Conservation (phyloP, 139 green algal species). For the Picochlorum sp. region DNA sequence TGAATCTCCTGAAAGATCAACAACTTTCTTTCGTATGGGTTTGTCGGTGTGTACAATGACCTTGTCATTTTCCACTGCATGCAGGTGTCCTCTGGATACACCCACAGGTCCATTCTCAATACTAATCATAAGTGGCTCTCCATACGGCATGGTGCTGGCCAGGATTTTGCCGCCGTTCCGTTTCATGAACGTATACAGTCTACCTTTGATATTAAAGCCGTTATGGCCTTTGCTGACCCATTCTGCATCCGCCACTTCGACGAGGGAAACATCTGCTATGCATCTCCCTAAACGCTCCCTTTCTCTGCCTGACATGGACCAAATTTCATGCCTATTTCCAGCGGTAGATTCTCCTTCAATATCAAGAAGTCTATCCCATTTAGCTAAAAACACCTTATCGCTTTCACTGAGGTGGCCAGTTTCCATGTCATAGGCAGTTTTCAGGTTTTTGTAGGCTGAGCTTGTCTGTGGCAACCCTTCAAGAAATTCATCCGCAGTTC, state of each 20-base stretch:
- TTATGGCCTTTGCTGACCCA: not conserved
- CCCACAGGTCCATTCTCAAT: slow-evolving; percentile 48
- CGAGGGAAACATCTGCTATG: slow-evolving; percentile 28
- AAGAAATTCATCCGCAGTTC: slow-evolving; percentile 17
- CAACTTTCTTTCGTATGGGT: slow-evolving; percentile 19
- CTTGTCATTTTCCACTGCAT: not conserved
- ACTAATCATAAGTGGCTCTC: slow-evolving; percentile 57
- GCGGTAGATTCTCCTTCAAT: slow-evolving; percentile 34
- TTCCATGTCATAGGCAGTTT: slow-evolving; percentile 10
- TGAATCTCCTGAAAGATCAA: not conserved
- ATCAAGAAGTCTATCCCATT: slow-evolving; percentile 62
- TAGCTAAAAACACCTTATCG: slow-evolving; percentile 46
- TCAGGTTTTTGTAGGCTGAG: slow-evolving; percentile 5
- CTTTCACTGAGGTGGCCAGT: slow-evolving; percentile 27
- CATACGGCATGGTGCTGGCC: slow-evolving; percentile 11
- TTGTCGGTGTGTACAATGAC: slow-evolving; percentile 28
- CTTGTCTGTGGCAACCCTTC: slow-evolving; percentile 23
- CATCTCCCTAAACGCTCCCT: slow-evolving; percentile 50
- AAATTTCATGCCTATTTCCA: slow-evolving; percentile 43
- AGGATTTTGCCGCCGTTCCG: not conserved
- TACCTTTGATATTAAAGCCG: not conserved
- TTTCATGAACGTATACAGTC: slow-evolving; percentile 18
- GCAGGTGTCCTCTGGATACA: slow-evolving; percentile 21
- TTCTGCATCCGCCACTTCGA: slow-evolving; percentile 8
- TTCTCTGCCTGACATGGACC: slow-evolving; percentile 44